A percentile compares a stretch with the other conserved stretches of the same genome.
phyloP scores from a whole-genome alignment of 2,329 filamentous ascomycete genomes.

The Rhynchosporium secalis region DNA sequence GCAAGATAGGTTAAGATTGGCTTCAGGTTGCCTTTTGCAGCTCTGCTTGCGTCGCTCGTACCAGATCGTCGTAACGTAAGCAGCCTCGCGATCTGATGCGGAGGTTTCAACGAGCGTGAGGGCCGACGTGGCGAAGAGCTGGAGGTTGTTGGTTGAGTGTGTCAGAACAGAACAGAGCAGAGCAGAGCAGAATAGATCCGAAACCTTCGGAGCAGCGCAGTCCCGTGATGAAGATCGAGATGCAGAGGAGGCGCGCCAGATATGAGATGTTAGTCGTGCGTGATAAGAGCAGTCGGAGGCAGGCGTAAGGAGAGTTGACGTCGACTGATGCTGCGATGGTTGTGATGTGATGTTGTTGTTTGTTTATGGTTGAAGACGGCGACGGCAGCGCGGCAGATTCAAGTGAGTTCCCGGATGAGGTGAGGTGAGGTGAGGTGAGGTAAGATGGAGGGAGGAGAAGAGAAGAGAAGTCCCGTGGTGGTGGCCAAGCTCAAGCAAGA shows the following conservation, averaged over 20 bases:
- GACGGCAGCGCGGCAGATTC: not conserved
- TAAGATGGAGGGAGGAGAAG: not conserved
- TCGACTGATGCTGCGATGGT: not conserved
- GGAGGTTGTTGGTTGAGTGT: not conserved
- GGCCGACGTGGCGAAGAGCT: constrained; percentile 1
- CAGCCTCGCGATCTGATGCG: not conserved
- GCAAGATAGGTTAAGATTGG: constrained; percentile 1
- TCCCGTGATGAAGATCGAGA: no score
- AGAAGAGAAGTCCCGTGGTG: not conserved
- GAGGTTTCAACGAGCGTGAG: constrained; percentile 5
- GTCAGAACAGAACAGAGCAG: not conserved
- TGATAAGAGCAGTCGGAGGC: no score
- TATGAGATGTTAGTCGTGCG: no score
- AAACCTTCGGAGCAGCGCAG: not conserved
- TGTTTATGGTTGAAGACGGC: not conserved
- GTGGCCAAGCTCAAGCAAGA: constrained; percentile 3
- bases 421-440: not conserved
- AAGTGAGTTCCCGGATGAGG: not conserved
- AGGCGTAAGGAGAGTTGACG: constrained; percentile 2
- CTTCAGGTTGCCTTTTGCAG: not conserved
- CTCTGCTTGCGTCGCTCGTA: not conserved
- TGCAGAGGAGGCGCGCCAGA: no score
- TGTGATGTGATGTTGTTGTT: not conserved
- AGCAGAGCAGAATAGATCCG: not conserved
- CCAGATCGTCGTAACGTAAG: not conserved